A percentile compares a stretch with the other conserved stretches of the same genome.
Evolutionary conservation across 2,329 filamentous ascomycete genomes (phyloP).

Genomic region (Clonostachys solani): DNA sequence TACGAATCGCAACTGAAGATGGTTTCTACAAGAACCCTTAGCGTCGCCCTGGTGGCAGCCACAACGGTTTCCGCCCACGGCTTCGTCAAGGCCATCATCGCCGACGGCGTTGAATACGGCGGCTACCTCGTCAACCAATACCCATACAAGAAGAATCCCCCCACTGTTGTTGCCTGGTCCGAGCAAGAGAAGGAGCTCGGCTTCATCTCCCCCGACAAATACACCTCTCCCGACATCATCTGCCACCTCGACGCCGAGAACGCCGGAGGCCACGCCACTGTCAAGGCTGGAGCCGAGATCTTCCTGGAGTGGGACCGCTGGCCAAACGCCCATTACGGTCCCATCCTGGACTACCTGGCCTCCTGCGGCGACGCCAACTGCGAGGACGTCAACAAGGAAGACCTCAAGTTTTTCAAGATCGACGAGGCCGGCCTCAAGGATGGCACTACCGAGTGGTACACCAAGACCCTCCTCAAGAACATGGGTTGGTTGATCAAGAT

Average conservation of each 20-base stretch:
- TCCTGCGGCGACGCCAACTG: constrained; percentile 41
- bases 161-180: constrained; percentile 1
- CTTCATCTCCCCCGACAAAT: constrained; percentile 31
- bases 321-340: constrained; percentile 56
- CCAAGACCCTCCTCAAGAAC: constrained; percentile 32
- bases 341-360: constrained; percentile 55
- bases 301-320: constrained; percentile 52
- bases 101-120: neutral
- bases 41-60: constrained; percentile 7
- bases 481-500: constrained; percentile 41
- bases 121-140: constrained; percentile 2
- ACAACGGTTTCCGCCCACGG: constrained; percentile 5
- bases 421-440: constrained; percentile 37
- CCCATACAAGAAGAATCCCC: neutral
- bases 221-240: constrained; percentile 26
- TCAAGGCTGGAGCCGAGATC: constrained; percentile 10
- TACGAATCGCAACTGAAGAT: neutral
- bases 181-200: constrained; percentile 15
- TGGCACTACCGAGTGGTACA: constrained; percentile 23
- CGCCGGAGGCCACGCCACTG: constrained; percentile 11
- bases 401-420: constrained; percentile 56
- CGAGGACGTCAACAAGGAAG: constrained; percentile 39
- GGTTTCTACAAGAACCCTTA: constrained; percentile 11
- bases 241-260: constrained; percentile 27
- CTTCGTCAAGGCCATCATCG: constrained; percentile 4